Base-by-base conservation (phyloP, 495 filamentous ascomycete genomes). In the Penicillium turbatum region DNA sequence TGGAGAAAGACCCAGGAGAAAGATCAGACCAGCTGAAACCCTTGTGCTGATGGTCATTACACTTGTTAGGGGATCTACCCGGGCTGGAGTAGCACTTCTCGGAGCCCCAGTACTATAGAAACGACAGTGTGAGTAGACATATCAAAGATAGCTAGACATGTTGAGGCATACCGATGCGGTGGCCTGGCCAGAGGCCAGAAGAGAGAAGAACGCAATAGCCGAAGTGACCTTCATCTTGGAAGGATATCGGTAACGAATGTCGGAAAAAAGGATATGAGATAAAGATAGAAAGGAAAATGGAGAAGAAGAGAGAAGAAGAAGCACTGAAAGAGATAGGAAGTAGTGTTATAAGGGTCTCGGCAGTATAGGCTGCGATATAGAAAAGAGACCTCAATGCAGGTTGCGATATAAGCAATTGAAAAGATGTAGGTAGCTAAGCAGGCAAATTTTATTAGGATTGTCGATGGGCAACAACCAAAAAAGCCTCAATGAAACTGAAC, bases 1-100 rank as follows among this genome's bases (percentile, higher is more conserved):
- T 59, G 37, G 63, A 64, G 72, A 95, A 86, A n/a, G 67, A 64
- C 27, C 90, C 91, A 26, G 68, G 39, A 39, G 64, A 54, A 4
- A 93, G 79, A 57, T 81, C 80, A 41, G 65, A 66, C 81, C 86
- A 96, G 77, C 86, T 78, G 62, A 87, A 89, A 34, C 92, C 90
- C 16, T 60, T 57, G 21, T 74, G 66, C 69, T 92, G 86, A 49
- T 84, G 60, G 13, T 79, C 65, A 43, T 77, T 83, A 75, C 90
- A 95, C 45, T 84, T 69, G 72, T 95, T 92, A 73, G 89, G 71
- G 62, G 82, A 86, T 76, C 88, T 90, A 44, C 72, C 71, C 7
- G 90, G 89, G 73, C 77, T 86, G 42, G 74, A 72, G 73, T 84
- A 95, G 43, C 77, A 68, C 35, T 76, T 66, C 47, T 82, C 78